These are phyloP conservation scores for Vickermania ingenoplastis DNA, from an alignment of 208 protist genomes.

Conservation along the genomic window DNA sequence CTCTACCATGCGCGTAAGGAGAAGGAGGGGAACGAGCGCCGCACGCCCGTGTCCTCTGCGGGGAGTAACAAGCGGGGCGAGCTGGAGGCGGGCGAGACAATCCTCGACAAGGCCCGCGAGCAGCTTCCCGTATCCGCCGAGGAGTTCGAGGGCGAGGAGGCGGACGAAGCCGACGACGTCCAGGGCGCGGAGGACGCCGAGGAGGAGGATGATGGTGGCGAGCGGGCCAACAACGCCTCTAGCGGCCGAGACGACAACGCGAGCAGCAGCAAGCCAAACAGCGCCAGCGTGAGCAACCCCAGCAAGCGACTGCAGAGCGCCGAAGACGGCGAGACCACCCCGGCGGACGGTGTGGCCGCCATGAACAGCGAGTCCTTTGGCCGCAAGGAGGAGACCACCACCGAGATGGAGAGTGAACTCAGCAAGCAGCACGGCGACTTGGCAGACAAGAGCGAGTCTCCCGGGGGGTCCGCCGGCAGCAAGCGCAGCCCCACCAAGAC, in stretches of 20 bases:
- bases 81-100: constrained; percentile 34
- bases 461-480: neutral
- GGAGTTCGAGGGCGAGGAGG: neutral
- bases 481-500: no score
- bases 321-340: neutral
- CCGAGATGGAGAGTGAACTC: neutral
- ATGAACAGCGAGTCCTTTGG: neutral
- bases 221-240: neutral
- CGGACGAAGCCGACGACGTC: neutral
- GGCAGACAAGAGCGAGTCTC: neutral
- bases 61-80: neutral
- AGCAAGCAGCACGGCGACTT: neutral
- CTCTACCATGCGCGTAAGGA: constrained; percentile 70
- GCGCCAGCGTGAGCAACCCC: neutral
- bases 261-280: neutral
- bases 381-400: neutral
- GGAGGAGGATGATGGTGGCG: neutral
- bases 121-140: constrained; percentile 6
- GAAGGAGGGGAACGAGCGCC: constrained; percentile 5
- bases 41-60: neutral
- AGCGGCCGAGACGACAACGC: neutral
- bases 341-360: neutral
- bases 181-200: constrained; percentile 10
- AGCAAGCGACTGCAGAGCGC: neutral
- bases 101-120: constrained; percentile 56